Base-by-base conservation (phyloP, 2,329 filamentous ascomycete species). In the Diaporthe sp. region DNA sequence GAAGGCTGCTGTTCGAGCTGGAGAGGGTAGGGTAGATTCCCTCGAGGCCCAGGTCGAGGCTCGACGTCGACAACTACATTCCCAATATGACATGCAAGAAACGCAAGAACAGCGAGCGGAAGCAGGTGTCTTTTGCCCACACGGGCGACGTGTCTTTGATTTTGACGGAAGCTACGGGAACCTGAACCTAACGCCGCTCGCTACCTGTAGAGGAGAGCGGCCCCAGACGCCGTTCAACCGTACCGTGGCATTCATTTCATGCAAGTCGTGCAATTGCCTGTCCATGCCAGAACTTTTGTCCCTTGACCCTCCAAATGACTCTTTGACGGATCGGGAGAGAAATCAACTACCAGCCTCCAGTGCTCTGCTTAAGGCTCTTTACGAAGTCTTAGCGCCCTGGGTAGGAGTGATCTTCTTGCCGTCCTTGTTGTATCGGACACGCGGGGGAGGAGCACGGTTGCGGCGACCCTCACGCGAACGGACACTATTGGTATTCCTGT, bases 401-500 rank as follows among this genome's bases (percentile, higher is more conserved):
- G 93, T 94, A 80, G 96, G 95, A 86, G 93, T 93, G 86, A 99
- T 93, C 94, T 99, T 99, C 95, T 99, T 99, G 91, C 96, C 96
- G 85, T 99, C 97, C 94, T 98, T 98, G 94, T 99, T 99, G 95
- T 97, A 99, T 84, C 97, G 92, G 84, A 99, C 96, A 86, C 97
- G 93, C 85, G 97, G 97, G 81, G 97, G 97, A 83, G 97, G 97
- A 83, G 96, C 96, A 87, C 97, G 95, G 94, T 99, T 99, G 89
- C 97, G 97, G 87, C 97, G 96, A 83, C 97, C 97, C 85, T 94
- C 96, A 81, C 94, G 92, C 81, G 97, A 99, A 84, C 97, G 97
- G 87, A 99, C 97, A 93, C 97, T 98, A 83, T 80, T 74, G 75
- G 74, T 65, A 72, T 72, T 76, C 76, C 69, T 82, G 87, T 90